Evolutionary conservation across 208 protist genomes (phyloP).

Genomic region (Zelonia costaricensis): DNA sequence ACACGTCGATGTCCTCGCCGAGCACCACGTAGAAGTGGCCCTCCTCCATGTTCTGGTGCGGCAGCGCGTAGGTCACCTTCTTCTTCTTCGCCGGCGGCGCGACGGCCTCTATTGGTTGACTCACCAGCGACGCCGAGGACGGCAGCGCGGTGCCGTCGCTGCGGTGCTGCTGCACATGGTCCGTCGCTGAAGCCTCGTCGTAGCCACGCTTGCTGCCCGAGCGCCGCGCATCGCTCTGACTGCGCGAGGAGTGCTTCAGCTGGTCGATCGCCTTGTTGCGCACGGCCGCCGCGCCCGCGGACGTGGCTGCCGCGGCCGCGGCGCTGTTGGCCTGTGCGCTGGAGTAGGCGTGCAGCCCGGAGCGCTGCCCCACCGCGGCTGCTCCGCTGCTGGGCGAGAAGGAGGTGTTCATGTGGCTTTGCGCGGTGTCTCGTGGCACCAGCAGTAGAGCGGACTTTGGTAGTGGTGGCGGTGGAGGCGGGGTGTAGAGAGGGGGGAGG

Average conservation of each 20-base stretch:
- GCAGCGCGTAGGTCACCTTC: constrained; percentile 85
- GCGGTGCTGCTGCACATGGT: constrained; percentile 31
- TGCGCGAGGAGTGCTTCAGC: constrained; percentile 14
- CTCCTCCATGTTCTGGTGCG: constrained; percentile 87
- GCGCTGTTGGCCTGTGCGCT: constrained; percentile 16
- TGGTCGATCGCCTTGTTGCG: constrained; percentile 32
- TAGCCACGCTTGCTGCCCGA: constrained; percentile 82
- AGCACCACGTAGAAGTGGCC: constrained; percentile 92
- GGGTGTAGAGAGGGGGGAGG: not conserved
- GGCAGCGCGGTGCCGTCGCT: constrained; percentile 15
- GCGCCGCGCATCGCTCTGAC: constrained; percentile 38
- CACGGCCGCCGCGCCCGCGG: constrained; percentile 1
- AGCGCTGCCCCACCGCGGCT: constrained; percentile 3
- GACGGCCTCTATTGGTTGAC: constrained; percentile 44
- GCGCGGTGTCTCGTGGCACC: no score
- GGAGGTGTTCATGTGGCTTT: constrained; percentile 16
- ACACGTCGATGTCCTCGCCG: constrained; percentile 88
- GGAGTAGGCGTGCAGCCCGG: constrained; percentile 19
- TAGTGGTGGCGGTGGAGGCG: not conserved
- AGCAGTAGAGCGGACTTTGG: no score
- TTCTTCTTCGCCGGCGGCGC: constrained; percentile 60
- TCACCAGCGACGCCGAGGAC: constrained; percentile 18
- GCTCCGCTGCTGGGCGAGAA: not conserved
- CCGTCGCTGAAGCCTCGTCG: constrained; percentile 58
- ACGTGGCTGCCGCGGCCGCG: not conserved